phyloP scores from a whole-genome alignment of 805 yeast genomes.

The Candida boidinii region DNA sequence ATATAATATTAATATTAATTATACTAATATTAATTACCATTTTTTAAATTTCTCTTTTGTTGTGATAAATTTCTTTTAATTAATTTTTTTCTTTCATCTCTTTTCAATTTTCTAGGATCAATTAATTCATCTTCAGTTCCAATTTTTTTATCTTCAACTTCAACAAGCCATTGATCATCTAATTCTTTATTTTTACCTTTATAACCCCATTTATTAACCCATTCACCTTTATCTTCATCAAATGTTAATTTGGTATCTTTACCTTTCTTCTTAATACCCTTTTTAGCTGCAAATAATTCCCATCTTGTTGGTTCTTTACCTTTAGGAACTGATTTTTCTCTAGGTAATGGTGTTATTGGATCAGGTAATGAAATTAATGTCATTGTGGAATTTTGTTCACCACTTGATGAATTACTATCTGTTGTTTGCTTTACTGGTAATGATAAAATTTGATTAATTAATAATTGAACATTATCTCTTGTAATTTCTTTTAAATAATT shows the following conservation, averaged over 20 bases:
- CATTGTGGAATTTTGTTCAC: constrained; percentile 62
- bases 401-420: constrained; percentile 48
- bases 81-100: constrained; percentile 78
- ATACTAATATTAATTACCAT: too few relatives aligned
- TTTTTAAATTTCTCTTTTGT: constrained; percentile 70
- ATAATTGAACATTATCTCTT: constrained; percentile 87
- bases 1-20: too few relatives aligned
- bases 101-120: constrained; percentile 77
- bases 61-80: constrained; percentile 79
- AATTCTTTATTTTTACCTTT: constrained; percentile 82
- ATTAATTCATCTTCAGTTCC: constrained; percentile 54
- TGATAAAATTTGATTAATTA: constrained; percentile 84
- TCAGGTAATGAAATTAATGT: constrained; percentile 81
- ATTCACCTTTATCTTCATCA: constrained; percentile 84
- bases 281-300: constrained; percentile 94
- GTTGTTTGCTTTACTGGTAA: constrained; percentile 86
- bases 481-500: constrained; percentile 54
- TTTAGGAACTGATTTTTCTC: constrained; percentile 95
- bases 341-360: constrained; percentile 73
- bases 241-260: constrained; percentile 83
- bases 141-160: constrained; percentile 64
- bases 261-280: constrained; percentile 87
- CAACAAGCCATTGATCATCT: constrained; percentile 94
- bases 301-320: constrained; percentile 89
- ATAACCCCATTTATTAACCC: constrained; percentile 99